phyloP scores from a whole-genome alignment of 2,329 filamentous ascomycete species.

The Paraphoma chrysanthemicola region DNA sequence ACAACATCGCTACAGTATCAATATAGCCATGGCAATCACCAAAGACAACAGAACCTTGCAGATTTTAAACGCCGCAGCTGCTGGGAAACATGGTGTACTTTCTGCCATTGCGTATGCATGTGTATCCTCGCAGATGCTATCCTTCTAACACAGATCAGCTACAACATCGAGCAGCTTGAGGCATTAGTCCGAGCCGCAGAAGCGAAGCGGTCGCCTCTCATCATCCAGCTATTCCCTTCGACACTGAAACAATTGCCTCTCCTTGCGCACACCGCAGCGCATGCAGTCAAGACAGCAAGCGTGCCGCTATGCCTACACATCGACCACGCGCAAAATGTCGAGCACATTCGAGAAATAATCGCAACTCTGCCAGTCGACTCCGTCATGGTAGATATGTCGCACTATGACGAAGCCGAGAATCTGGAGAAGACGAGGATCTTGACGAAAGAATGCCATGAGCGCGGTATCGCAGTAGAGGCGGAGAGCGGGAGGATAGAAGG shows the following conservation, averaged over 20 bases:
- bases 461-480: constrained; percentile 72
- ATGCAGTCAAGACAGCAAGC: constrained; percentile 49
- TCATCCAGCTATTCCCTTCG: constrained; percentile 60
- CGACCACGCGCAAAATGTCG: constrained; percentile 55
- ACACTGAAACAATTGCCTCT: constrained; percentile 69
- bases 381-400: constrained; percentile 80
- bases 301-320: constrained; percentile 56
- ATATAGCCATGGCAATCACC: constrained; percentile 16
- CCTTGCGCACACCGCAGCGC: constrained; percentile 52
- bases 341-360: constrained; percentile 50
- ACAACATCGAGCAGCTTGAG: constrained; percentile 46
- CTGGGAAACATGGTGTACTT: constrained; percentile 65
- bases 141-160: constrained; percentile 23
- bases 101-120: constrained; percentile 49
- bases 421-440: constrained; percentile 67
- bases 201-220: constrained; percentile 41
- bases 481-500: constrained; percentile 75
- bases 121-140: neutral
- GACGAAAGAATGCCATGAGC: constrained; percentile 66
- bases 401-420: constrained; percentile 76
- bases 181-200: constrained; percentile 44
- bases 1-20: neutral
- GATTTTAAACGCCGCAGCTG: constrained; percentile 64
- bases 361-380: constrained; percentile 68
- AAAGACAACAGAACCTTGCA: constrained; percentile 39